Conservation (phyloP, 106 monocot genomes). For the Allium sativum region DNA sequence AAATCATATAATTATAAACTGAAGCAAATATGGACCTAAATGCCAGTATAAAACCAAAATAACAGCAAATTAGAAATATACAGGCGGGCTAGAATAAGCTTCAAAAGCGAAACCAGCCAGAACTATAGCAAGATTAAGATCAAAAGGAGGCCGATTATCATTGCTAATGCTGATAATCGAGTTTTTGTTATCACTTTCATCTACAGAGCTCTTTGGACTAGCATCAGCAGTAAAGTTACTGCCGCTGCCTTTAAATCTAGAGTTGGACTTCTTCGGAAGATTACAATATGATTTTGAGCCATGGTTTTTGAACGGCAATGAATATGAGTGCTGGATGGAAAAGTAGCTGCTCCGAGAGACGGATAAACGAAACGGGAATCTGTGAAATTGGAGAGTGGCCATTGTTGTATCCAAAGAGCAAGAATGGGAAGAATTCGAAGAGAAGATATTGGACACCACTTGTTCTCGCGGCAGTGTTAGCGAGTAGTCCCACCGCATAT, state of each 20-base stretch:
- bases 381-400: constrained; percentile 6
- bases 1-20: background rate
- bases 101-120: constrained; percentile 98
- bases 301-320: constrained; percentile 15
- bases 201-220: background rate
- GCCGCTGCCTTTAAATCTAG: background rate
- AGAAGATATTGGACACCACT: background rate
- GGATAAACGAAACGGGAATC: background rate
- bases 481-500: too few relatives aligned
- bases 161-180: too few relatives aligned
- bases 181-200: background rate
- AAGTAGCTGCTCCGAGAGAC: background rate
- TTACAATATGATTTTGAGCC: background rate
- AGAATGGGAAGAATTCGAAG: background rate
- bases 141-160: constrained; percentile 52
- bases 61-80: background rate
- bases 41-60: too few relatives aligned
- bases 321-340: background rate
- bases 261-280: background rate
- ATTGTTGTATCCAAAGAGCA: background rate
- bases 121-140: constrained; percentile 83
- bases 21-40: too few relatives aligned
- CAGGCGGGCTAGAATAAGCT: constrained; percentile 79
- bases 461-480: too few relatives aligned
- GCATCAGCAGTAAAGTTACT: constrained; percentile 1